Percentiles rank a stretch among this genome's conserved stretches.
Evolutionary conservation across 1,284 basidiomycete genomes (phyloP).

Genomic region (Austroboletus olivaceoglutinosus): DNA sequence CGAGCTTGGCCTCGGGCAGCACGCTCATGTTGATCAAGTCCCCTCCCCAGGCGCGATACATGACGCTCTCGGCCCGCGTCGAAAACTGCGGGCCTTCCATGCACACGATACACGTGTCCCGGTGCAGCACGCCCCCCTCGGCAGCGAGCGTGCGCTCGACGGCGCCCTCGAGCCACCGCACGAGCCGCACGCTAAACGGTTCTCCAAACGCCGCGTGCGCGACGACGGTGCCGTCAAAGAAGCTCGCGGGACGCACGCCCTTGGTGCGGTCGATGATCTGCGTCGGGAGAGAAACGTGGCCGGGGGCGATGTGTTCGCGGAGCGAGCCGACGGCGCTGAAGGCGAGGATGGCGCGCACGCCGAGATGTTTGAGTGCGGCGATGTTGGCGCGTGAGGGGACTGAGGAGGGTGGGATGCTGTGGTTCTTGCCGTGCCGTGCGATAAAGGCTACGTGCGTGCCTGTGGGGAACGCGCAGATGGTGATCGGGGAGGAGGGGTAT

Average conservation of each 20-base stretch:
- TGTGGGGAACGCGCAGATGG: conserved; percentile 78
- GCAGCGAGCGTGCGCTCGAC: conserved; percentile 64
- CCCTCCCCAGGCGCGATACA: conserved; percentile 93
- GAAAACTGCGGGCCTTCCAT: conserved; percentile 98
- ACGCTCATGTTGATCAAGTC: conserved; percentile 97
- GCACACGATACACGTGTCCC: conserved; percentile 84
- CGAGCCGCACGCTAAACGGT: conserved; percentile 72
- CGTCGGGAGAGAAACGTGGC: conserved; percentile 85
- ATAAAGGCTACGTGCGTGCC: conserved; percentile 87
- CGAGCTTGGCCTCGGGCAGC: conserved; percentile 93
- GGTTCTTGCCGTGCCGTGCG: conserved; percentile 82
- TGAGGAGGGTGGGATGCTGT: conserved; percentile 71
- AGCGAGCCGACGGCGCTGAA: conserved; percentile 98
- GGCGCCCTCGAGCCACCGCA: conserved; percentile 65
- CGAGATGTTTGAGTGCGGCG: conserved; percentile 90
- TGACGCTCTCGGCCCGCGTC: conserved; percentile 90
- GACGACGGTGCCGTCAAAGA: conserved; percentile 86
- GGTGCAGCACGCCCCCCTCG: conserved; percentile 65
- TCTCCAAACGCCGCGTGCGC: conserved; percentile 96
- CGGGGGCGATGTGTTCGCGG: conserved; percentile 90
- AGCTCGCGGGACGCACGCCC: conserved; percentile 81
- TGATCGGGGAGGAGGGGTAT: conserved; percentile 86
- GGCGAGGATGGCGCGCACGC: conserved; percentile 85
- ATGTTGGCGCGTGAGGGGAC: conserved; percentile 92
- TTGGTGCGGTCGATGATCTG: conserved; percentile 99